These are phyloP conservation scores for Xerocomus spinulosus DNA, from an alignment of 768 basidiomycete species.

Conservation along the genomic window DNA sequence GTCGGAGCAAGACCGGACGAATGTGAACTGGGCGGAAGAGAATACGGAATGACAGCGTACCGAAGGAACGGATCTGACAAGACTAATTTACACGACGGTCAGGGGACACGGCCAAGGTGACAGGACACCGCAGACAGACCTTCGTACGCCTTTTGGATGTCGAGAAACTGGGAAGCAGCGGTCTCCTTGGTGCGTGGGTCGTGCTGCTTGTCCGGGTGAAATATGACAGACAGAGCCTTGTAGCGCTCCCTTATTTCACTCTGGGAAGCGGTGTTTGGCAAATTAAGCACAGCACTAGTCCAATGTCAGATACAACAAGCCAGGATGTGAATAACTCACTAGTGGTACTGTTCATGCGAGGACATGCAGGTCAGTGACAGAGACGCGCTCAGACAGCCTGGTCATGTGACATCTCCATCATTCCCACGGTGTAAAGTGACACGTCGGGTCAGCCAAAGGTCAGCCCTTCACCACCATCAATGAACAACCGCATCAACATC, in stretches of 20 bases:
- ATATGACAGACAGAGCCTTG: slow-evolving; percentile 64
- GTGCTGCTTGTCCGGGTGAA: slow-evolving; percentile 82
- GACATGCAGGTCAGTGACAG: slow-evolving; percentile 5
- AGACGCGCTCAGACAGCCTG: not conserved
- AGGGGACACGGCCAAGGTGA: slow-evolving; percentile 7
- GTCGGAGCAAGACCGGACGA: slow-evolving; percentile 8
- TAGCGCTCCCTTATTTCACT: slow-evolving; percentile 74
- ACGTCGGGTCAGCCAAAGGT: too few relatives aligned
- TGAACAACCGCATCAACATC: slow-evolving; percentile 82
- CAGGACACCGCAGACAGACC: slow-evolving; percentile 40
- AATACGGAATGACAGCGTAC: slow-evolving; percentile 34
- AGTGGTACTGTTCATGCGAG: too few relatives aligned
- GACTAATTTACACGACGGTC: slow-evolving; percentile 37
- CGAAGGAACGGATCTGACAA: slow-evolving; percentile 68
- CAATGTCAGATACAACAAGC: not conserved
- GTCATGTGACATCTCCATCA: slow-evolving; percentile 21
- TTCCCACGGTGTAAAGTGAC: slow-evolving; percentile 23
- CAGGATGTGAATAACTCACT: slow-evolving; percentile 20
- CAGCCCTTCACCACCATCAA: slow-evolving; percentile 26
- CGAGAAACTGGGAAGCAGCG: slow-evolving; percentile 64
- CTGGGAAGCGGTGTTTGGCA: slow-evolving; percentile 58
- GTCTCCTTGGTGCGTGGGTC: slow-evolving; percentile 50
- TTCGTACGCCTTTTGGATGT: slow-evolving; percentile 82
- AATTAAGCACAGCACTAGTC: slow-evolving; percentile 59
- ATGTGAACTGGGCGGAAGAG: slow-evolving; percentile 4